A percentile compares a stretch with the other conserved stretches of the same genome.
Evolutionary conservation across 116 monocot species (phyloP).

Genomic region (Papilionanthe hybrid): DNA sequence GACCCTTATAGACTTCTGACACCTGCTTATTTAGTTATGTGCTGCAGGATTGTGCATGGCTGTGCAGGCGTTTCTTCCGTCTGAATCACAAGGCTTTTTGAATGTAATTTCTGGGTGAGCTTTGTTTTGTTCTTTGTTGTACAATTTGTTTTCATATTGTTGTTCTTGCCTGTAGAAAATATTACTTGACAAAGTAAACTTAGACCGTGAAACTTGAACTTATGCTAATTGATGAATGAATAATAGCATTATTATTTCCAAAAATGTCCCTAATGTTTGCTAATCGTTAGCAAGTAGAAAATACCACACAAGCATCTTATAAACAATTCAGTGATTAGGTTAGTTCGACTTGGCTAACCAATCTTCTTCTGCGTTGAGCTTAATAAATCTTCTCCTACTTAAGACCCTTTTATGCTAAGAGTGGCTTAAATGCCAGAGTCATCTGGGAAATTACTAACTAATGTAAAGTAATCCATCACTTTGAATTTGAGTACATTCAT

Average conservation of each 20-base stretch:
- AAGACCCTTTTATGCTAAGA: not conserved
- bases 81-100: slow-evolving; percentile 49
- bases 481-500: too few relatives aligned
- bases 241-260: not conserved
- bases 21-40: slow-evolving; percentile 11
- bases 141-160: not conserved
- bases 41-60: slow-evolving; percentile 90
- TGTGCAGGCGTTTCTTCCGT: slow-evolving; percentile 66
- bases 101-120: slow-evolving; percentile 73
- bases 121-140: not conserved
- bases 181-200: not conserved
- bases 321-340: not conserved
- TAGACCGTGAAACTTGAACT: not conserved
- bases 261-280: not conserved
- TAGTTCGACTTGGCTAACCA: not conserved
- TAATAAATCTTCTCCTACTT: not conserved
- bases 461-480: too few relatives aligned
- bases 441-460: too few relatives aligned
- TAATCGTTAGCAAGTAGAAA: not conserved
- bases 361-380: not conserved
- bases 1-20: not conserved
- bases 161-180: not conserved
- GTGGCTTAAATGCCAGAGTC: not conserved
- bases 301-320: not conserved
- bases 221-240: not conserved